Percentiles rank a stretch among this genome's conserved stretches.
phyloP scores from a whole-genome alignment of 441 rosid species.

The Eruca vesicaria region DNA sequence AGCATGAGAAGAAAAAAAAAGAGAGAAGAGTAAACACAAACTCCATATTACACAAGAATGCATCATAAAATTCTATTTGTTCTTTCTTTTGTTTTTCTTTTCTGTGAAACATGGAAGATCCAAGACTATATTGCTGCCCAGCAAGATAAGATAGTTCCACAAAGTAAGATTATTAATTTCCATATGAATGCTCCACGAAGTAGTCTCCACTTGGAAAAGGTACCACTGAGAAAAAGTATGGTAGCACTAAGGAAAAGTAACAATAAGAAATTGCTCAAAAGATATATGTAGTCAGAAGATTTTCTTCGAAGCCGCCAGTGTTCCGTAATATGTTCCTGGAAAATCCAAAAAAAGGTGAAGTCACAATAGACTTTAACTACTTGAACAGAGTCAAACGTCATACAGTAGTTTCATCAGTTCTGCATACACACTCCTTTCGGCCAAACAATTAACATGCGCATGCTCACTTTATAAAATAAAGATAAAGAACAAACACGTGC shows the following conservation, averaged over 20 bases:
- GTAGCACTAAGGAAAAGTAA: background rate
- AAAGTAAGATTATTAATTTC: background rate
- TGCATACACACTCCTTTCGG: background rate
- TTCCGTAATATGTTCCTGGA: background rate
- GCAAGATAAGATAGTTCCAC: background rate
- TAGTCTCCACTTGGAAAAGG: background rate
- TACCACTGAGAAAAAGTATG: background rate
- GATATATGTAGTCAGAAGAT: background rate
- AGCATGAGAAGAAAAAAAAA: background rate
- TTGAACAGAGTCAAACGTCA: background rate
- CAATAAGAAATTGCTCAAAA: background rate
- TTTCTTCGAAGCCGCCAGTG: background rate
- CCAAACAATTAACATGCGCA: background rate
- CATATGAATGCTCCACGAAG: background rate
- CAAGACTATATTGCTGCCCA: background rate
- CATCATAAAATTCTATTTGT: background rate
- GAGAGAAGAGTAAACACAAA: background rate
- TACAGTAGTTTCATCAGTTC: background rate
- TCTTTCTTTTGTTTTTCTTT: background rate
- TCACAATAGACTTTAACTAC: background rate
- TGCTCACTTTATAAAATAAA: background rate
- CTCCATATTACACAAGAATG: background rate
- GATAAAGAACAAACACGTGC: background rate
- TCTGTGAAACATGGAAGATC: background rate
- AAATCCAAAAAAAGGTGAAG: too few relatives aligned